These are phyloP conservation scores for Agrocybe pediades DNA, from an alignment of 768 basidiomycete genomes.

Conservation along the genomic window DNA sequence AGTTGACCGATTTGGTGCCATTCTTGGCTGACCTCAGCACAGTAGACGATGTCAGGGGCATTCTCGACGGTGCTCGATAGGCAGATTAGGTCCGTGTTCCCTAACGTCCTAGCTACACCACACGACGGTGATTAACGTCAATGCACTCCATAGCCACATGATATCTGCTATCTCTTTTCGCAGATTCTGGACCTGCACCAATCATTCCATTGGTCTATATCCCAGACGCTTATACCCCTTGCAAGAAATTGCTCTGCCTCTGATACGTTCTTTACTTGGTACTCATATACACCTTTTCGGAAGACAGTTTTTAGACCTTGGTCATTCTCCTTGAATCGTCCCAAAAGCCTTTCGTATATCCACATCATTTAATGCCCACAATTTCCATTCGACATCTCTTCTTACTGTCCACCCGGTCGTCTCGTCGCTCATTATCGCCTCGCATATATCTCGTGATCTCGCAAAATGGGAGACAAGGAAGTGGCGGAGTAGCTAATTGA, in stretches of 20 bases:
- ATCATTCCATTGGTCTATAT: slow-evolving; percentile 14
- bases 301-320: slow-evolving; percentile 9
- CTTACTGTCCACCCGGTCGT: neutral
- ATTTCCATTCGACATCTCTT: slow-evolving; percentile 2
- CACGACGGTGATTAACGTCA: neutral
- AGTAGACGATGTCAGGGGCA: slow-evolving; percentile 89
- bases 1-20: slow-evolving; percentile 92
- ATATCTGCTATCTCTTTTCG: neutral
- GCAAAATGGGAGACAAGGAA: neutral
- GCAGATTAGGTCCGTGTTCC: neutral
- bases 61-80: slow-evolving; percentile 83
- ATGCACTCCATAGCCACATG: neutral
- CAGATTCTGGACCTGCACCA: slow-evolving; percentile 2
- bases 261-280: slow-evolving; percentile 7
- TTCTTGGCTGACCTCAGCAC: slow-evolving; percentile 87
- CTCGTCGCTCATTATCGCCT: neutral
- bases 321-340: slow-evolving; percentile 2
- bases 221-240: slow-evolving; percentile 18
- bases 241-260: slow-evolving; percentile 9
- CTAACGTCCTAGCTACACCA: too few species aligned
- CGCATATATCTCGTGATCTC: neutral
- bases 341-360: slow-evolving; percentile 11
- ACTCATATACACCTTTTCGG: slow-evolving; percentile 2
- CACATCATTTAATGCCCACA: slow-evolving; percentile 18
- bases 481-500: neutral